These are phyloP conservation scores for Phaeodactylum tricornutum DNA, from an alignment of 108 stramenopile species.

Conservation along the genomic window DNA sequence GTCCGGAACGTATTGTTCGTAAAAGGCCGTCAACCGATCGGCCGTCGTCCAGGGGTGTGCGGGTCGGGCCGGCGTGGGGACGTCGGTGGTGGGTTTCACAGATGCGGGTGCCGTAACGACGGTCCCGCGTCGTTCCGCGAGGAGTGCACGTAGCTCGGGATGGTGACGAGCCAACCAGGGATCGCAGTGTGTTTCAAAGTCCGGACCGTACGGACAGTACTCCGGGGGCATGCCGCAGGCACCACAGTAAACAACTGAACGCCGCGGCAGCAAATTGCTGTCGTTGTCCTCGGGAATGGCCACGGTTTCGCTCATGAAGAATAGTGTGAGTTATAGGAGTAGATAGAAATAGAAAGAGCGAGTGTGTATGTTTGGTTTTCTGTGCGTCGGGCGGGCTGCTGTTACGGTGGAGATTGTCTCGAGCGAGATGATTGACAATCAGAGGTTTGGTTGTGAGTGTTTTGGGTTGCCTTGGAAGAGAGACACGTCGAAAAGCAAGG, in stretches of 20 bases:
- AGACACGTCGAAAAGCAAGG: too few relatives aligned
- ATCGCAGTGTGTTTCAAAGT: constrained; percentile 73
- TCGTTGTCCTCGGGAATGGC: background rate
- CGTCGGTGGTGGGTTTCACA: constrained; percentile 1
- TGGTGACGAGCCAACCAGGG: constrained; percentile 68
- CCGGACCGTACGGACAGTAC: constrained; percentile 92
- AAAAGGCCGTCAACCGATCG: constrained; percentile 70
- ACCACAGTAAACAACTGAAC: constrained; percentile 73
- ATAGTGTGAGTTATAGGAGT: too few relatives aligned
- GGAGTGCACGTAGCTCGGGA: constrained; percentile 33
- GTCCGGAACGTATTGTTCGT: constrained; percentile 76
- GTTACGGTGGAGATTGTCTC: too few relatives aligned
- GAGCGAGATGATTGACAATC: too few relatives aligned
- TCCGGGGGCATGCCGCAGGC: constrained; percentile 94
- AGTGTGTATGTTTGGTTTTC: background rate
- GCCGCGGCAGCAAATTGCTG: constrained; percentile 1
- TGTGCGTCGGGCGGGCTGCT: background rate
- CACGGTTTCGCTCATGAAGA: too few relatives aligned
- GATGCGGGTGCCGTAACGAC: background rate
- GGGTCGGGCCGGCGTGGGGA: constrained; percentile 14
- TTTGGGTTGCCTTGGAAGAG: too few relatives aligned
- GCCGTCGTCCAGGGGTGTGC: constrained; percentile 67
- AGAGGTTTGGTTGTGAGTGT: too few relatives aligned
- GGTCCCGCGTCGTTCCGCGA: constrained; percentile 16
- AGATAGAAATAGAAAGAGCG: background rate